Conservation (phyloP, 2,329 filamentous ascomycete genomes). For the Fusarium globosum region DNA sequence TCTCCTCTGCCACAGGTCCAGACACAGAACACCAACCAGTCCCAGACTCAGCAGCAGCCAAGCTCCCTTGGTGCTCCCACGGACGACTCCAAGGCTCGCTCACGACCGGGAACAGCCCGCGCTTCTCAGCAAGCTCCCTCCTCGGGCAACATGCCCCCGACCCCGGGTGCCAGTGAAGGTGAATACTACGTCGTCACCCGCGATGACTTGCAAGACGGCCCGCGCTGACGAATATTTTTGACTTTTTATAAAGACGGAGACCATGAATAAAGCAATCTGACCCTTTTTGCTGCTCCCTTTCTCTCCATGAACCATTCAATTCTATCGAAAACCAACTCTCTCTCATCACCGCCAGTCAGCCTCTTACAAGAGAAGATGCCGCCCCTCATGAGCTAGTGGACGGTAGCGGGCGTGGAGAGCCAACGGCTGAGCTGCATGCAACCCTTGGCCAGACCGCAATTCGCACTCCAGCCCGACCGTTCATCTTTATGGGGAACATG, state of each 20-base stretch:
- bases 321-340: conserved; percentile 6
- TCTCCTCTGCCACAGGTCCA: conserved; percentile 29
- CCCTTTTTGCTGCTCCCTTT: conserved; percentile 4
- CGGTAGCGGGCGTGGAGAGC: conserved; percentile 23
- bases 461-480: not conserved
- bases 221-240: conserved; percentile 46
- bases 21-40: conserved; percentile 31
- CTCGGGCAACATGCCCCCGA: conserved; percentile 68
- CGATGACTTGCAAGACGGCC: conserved; percentile 46
- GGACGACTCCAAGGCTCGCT: conserved; percentile 54
- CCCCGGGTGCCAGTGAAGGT: conserved; percentile 72
- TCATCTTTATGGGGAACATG: conserved; percentile 18
- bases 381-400: conserved; percentile 21
- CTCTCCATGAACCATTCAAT: conserved; percentile 23
- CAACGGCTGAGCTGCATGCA: not conserved
- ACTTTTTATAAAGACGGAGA: conserved; percentile 52
- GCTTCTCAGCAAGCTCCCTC: conserved; percentile 63
- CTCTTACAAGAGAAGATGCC: conserved; percentile 19
- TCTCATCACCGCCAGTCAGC: conserved; percentile 5
- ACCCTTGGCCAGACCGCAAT: conserved; percentile 13
- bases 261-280: conserved; percentile 46
- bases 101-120: conserved; percentile 66
- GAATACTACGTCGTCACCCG: conserved; percentile 59
- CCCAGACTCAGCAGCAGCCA: conserved; percentile 29
- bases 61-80: conserved; percentile 38